Percentiles rank a stretch among this genome's conserved stretches.
Conservation (phyloP, 768 basidiomycete genomes). For the Filobasidium wieringae region DNA sequence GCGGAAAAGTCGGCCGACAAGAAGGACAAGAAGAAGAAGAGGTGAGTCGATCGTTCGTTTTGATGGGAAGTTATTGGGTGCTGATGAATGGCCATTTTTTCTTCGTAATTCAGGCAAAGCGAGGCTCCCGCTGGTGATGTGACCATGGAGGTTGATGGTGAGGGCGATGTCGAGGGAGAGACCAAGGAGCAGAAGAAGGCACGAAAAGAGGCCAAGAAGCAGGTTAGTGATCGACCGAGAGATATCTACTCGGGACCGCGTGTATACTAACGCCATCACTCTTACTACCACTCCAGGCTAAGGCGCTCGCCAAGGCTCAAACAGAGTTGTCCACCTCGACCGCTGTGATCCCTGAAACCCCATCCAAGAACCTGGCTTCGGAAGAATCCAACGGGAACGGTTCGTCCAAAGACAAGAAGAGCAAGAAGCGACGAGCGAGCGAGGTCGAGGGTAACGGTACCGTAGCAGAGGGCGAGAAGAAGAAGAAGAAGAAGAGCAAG, state of each 20-base stretch:
- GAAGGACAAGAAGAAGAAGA: slow-evolving; percentile 50
- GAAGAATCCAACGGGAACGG: slow-evolving; percentile 9
- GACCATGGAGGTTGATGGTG: slow-evolving; percentile 39
- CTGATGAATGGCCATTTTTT: not conserved
- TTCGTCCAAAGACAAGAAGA: slow-evolving; percentile 36
- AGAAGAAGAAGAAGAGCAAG: slow-evolving; percentile 35
- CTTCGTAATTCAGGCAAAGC: slow-evolving; percentile 39
- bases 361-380: not conserved
- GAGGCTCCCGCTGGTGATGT: slow-evolving; percentile 41
- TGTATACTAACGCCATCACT: not conserved
- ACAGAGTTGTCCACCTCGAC: slow-evolving; percentile 39
- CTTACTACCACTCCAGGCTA: slow-evolving; percentile 21
- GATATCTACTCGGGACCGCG: not conserved
- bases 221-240: slow-evolving; percentile 37
- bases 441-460: slow-evolving; percentile 19
- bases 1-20: slow-evolving; percentile 62
- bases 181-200: slow-evolving; percentile 57
- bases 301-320: slow-evolving; percentile 31
- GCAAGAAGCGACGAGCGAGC: slow-evolving; percentile 30
- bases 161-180: slow-evolving; percentile 46
- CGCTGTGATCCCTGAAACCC: slow-evolving; percentile 6
- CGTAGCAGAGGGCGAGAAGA: slow-evolving; percentile 37
- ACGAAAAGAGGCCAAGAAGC: slow-evolving; percentile 67
- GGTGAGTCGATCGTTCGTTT: not conserved
- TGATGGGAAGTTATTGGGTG: slow-evolving; percentile 18